Percentiles rank a stretch among this genome's conserved stretches.
Conservation (phyloP, 805 yeast species). For the Kregervanrija fluxuum region DNA sequence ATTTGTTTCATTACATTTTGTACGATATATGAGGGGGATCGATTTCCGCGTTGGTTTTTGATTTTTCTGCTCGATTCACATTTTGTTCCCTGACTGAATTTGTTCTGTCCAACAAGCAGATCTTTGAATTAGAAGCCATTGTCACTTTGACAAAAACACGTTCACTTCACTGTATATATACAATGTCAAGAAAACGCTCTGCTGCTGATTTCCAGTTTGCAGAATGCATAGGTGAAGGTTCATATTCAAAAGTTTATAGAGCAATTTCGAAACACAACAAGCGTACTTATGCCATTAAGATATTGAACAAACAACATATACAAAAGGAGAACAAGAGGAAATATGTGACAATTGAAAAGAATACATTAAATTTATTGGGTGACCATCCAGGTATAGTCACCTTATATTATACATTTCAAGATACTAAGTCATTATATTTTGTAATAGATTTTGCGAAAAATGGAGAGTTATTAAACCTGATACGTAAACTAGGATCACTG, state of each 20-base stretch:
- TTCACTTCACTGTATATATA: not conserved
- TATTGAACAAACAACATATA: constrained; percentile 85
- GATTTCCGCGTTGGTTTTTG: no score
- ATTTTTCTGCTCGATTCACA: no score
- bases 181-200: constrained; percentile 38
- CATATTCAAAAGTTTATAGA: constrained; percentile 87
- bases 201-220: constrained; percentile 89
- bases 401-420: constrained; percentile 91
- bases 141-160: no score
- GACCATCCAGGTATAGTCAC: constrained; percentile 94
- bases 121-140: no score
- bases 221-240: constrained; percentile 87
- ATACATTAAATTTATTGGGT: constrained; percentile 79
- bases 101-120: no score
- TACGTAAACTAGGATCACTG: constrained; percentile 70
- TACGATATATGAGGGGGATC: no score
- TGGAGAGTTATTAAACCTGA: constrained; percentile 83
- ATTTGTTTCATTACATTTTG: no score
- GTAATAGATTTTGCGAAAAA: constrained; percentile 92
- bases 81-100: no score
- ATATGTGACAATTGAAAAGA: constrained; percentile 92
- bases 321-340: constrained; percentile 92
- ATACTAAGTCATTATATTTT: constrained; percentile 76
- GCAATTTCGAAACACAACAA: constrained; percentile 73
- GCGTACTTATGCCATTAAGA: constrained; percentile 82